Percentiles rank a stretch among this genome's conserved stretches.
phyloP scores from a whole-genome alignment of 495 filamentous ascomycete genomes.

The Chaetomium cochliodes region DNA sequence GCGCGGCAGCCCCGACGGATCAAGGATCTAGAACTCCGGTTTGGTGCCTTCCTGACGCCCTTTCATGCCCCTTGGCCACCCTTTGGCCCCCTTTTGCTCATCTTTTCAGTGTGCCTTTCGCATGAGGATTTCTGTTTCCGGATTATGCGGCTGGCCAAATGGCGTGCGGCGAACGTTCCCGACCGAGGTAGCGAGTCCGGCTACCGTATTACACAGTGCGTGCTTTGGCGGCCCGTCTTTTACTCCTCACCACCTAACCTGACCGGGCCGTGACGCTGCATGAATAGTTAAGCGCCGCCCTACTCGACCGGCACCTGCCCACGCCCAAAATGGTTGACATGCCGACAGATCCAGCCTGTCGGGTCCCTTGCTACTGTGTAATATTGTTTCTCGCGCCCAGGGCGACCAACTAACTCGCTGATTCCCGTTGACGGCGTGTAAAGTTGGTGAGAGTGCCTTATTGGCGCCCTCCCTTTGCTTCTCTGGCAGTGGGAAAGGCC shows the following conservation, averaged over 20 bases:
- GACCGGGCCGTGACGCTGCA: not conserved
- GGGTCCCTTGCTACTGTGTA: not conserved
- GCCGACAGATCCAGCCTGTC: not conserved
- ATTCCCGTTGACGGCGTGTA: not conserved
- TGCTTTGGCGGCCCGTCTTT: not conserved
- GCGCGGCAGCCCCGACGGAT: not conserved
- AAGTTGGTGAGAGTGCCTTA: not conserved
- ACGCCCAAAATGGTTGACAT: not conserved
- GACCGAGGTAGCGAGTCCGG: not conserved
- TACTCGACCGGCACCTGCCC: not conserved
- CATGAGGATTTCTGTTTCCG: not conserved
- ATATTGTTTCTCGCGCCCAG: not conserved
- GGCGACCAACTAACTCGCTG: not conserved
- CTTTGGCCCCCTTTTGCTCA: not conserved
- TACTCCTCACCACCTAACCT: not conserved
- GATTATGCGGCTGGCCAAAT: not conserved
- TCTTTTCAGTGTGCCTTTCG: too few species aligned
- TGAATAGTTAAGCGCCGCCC: not conserved
- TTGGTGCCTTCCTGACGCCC: conserved; percentile 9
- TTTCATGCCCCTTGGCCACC: not conserved
- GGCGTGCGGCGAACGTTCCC: conserved; percentile 1
- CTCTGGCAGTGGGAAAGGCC: not conserved
- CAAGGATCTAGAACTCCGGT: conserved; percentile 3
- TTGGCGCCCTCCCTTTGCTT: not conserved
- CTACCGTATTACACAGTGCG: conserved; percentile 7